A percentile compares a stretch with the other conserved stretches of the same genome.
These are phyloP conservation scores for Termitomyces sp. DNA, from an alignment of 768 basidiomycete species.

Conservation along the genomic window DNA sequence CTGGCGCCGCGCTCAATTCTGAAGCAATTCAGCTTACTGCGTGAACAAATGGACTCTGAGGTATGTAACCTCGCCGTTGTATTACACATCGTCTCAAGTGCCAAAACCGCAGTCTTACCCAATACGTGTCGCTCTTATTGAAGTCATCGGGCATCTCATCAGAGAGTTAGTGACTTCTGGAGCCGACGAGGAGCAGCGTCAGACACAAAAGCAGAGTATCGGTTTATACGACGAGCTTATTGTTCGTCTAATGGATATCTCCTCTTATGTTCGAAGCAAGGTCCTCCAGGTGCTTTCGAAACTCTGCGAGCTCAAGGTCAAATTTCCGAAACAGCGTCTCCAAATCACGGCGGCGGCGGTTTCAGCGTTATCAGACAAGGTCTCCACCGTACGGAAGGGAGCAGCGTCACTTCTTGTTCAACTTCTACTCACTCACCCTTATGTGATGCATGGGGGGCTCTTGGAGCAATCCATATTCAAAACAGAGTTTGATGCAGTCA, in stretches of 20 bases:
- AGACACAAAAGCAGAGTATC: conserved; percentile 68
- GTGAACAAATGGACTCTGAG: conserved; percentile 88
- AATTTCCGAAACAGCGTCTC: conserved; percentile 84
- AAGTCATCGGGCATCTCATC: conserved; percentile 83
- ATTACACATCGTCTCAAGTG: not conserved
- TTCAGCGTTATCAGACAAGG: conserved; percentile 84
- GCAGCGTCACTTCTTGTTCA: conserved; percentile 72
- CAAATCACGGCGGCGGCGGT: conserved; percentile 72
- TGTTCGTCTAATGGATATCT: conserved; percentile 82
- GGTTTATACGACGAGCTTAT: conserved; percentile 78
- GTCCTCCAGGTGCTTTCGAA: conserved; percentile 72
- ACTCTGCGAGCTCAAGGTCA: conserved; percentile 67
- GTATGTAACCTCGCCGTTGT: conserved; percentile 30
- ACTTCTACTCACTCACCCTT: conserved; percentile 85
- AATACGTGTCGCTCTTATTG: conserved; percentile 92
- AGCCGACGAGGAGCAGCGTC: conserved; percentile 29
- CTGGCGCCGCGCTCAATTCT: conserved; percentile 72
- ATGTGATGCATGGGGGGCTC: conserved; percentile 76
- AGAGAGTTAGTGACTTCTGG: conserved; percentile 65
- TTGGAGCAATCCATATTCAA: conserved; percentile 72
- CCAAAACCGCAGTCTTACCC: conserved; percentile 70
- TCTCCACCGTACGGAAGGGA: conserved; percentile 78
- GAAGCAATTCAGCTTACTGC: conserved; percentile 84
- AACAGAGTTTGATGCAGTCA: conserved; percentile 56
- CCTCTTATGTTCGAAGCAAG: conserved; percentile 88